A percentile compares a stretch with the other conserved stretches of the same genome.
These are phyloP conservation scores for Lipomyces spencermartinsiae DNA, from an alignment of 805 yeast genomes.

Conservation along the genomic window DNA sequence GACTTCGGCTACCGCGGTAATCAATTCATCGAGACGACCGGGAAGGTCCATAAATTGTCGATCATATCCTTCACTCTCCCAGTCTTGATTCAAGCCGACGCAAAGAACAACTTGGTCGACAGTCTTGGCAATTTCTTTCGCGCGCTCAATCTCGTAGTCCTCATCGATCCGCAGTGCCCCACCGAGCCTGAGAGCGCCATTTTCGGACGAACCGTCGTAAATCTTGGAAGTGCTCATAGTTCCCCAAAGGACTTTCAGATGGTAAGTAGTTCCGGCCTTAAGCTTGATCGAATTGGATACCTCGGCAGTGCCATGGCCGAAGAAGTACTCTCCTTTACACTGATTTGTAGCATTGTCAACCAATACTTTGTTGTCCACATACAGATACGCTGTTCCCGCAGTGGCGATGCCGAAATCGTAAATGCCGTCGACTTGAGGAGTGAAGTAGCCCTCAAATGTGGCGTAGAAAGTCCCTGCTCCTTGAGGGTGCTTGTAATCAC, in stretches of 20 bases:
- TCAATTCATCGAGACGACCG: conserved; percentile 53
- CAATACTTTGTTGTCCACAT: conserved; percentile 57
- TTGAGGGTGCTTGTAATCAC: conserved; percentile 24
- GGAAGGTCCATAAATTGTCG: conserved; percentile 60
- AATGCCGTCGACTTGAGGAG: conserved; percentile 56
- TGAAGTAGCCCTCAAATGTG: conserved; percentile 53
- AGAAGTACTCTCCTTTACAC: conserved; percentile 56
- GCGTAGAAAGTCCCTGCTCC: conserved; percentile 49
- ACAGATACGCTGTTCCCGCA: conserved; percentile 62
- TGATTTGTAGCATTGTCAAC: conserved; percentile 65
- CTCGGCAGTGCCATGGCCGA: conserved; percentile 63
- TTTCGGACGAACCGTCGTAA: background rate
- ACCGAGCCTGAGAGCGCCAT: conserved; percentile 22
- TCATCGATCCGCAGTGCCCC: background rate
- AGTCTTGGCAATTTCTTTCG: conserved; percentile 57
- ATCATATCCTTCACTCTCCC: conserved; percentile 69
- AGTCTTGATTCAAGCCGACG: conserved; percentile 60
- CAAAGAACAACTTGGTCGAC: conserved; percentile 61
- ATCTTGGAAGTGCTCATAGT: conserved; percentile 51
- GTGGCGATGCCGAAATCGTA: conserved; percentile 61
- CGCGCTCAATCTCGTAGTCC: conserved; percentile 41
- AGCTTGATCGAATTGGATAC: conserved; percentile 50
- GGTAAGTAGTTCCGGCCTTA: conserved; percentile 54
- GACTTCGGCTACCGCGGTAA: conserved; percentile 53
- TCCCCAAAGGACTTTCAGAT: conserved; percentile 58